These are phyloP conservation scores for Telfairia occidentalis DNA, from an alignment of 331 rosid genomes.

Conservation along the genomic window DNA sequence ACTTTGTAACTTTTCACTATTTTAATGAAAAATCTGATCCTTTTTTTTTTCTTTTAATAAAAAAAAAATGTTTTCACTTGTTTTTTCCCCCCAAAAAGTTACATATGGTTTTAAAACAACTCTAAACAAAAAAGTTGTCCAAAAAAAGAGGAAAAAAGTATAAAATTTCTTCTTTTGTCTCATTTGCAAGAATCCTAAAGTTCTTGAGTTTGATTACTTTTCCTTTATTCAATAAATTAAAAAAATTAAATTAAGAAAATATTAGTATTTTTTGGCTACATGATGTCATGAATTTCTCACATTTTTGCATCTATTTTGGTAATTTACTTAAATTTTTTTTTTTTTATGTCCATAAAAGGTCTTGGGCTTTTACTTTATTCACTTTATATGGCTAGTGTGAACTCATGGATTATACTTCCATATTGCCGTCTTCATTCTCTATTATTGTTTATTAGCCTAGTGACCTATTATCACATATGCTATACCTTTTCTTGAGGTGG, in stretches of 20 bases:
- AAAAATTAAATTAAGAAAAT: background rate
- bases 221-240: background rate
- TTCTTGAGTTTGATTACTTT: background rate
- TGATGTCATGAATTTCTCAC: background rate
- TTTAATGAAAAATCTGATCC: background rate
- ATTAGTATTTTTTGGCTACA: background rate
- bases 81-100: background rate
- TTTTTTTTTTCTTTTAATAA: background rate
- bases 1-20: background rate
- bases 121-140: too few relatives aligned
- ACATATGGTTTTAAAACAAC: background rate
- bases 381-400: background rate
- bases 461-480: background rate
- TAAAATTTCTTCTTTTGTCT: background rate
- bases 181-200: background rate
- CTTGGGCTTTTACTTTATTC: background rate
- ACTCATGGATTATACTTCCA: background rate
- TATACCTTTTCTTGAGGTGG: constrained; percentile 14
- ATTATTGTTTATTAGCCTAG: background rate
- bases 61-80: background rate
- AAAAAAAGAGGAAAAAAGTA: background rate
- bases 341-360: background rate
- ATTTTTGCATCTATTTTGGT: background rate
- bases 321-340: background rate
- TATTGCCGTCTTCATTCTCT: background rate